Evolutionary conservation across 2,329 filamentous ascomycete species (phyloP).

Genomic region (Verticillium isaacii): DNA sequence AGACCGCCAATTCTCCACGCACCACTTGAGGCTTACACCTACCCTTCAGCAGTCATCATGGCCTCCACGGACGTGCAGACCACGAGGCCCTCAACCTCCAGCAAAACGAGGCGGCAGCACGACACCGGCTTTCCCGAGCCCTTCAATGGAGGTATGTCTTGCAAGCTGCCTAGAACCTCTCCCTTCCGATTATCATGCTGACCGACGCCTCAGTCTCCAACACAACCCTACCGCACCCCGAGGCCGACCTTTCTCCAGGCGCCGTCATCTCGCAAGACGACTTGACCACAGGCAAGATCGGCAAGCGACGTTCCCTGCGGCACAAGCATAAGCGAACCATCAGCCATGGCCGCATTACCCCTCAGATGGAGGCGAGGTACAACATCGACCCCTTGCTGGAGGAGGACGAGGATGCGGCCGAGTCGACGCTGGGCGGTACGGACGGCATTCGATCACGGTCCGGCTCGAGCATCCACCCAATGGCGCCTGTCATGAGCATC

Average conservation of each 20-base stretch:
- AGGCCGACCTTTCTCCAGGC: constrained; percentile 52
- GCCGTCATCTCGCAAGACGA: constrained; percentile 54
- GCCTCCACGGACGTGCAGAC: constrained; percentile 1
- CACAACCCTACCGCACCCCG: constrained; percentile 58
- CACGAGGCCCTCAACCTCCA: constrained; percentile 10
- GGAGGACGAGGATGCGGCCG: constrained; percentile 10
- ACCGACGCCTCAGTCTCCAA: constrained; percentile 37
- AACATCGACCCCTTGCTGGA: constrained; percentile 20
- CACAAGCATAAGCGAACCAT: constrained; percentile 41
- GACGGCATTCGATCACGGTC: neutral
- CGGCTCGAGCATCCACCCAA: constrained; percentile 11
- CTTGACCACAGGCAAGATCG: constrained; percentile 35
- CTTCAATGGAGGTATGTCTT: constrained; percentile 38
- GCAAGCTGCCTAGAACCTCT: neutral
- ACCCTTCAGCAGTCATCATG: constrained; percentile 9
- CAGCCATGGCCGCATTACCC: constrained; percentile 39
- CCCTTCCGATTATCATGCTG: neutral
- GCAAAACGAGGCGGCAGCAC: constrained; percentile 17
- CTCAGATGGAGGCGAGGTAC: constrained; percentile 28
- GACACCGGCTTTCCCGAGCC: constrained; percentile 50
- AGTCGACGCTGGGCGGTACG: constrained; percentile 1
- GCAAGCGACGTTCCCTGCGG: constrained; percentile 41
- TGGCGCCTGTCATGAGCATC: constrained; percentile 6
- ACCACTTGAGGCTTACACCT: neutral
- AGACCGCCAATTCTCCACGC: neutral